Conservation (phyloP, 768 basidiomycete genomes). For the Tricholoma terreum region DNA sequence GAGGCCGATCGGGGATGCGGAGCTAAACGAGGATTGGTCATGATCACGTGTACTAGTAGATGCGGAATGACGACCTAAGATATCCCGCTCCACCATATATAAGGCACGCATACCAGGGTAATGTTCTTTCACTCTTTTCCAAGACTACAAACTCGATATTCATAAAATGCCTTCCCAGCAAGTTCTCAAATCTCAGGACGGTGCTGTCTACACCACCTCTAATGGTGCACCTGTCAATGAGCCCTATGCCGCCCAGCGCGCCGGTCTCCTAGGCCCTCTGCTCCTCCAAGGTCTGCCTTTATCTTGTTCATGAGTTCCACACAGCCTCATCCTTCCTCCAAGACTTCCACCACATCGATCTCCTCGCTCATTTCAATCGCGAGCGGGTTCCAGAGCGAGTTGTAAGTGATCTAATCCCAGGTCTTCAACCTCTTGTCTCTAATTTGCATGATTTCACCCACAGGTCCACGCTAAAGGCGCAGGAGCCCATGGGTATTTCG, state of each 20-base stretch:
- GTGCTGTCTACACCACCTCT: constrained; percentile 78
- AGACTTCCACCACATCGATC: constrained; percentile 90
- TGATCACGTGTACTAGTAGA: too few species aligned
- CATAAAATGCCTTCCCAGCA: constrained; percentile 61
- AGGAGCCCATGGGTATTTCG: constrained; percentile 91
- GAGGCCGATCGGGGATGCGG: too few species aligned
- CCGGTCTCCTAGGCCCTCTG: constrained; percentile 76
- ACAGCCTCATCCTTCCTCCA: background rate
- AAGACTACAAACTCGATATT: constrained; percentile 15
- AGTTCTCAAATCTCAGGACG: constrained; percentile 51
- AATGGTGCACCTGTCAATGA: constrained; percentile 74
- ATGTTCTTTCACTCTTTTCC: constrained; percentile 5
- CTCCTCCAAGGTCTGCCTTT: constrained; percentile 70
- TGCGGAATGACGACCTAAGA: too few species aligned
- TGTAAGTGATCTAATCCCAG: constrained; percentile 38
- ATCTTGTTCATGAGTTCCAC: background rate
- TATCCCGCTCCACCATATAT: constrained; percentile 2
- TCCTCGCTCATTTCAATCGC: constrained; percentile 89
- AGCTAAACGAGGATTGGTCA: too few species aligned
- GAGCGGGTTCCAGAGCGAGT: constrained; percentile 97
- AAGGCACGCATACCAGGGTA: constrained; percentile 1
- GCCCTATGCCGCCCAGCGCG: constrained; percentile 77
- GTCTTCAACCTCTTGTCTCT: constrained; percentile 17
- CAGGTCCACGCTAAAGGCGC: constrained; percentile 91
- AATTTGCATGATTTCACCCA: constrained; percentile 24